Base-by-base conservation (phyloP, 2,329 filamentous ascomycete genomes). In the Fusarium pseudoanthophilum region DNA sequence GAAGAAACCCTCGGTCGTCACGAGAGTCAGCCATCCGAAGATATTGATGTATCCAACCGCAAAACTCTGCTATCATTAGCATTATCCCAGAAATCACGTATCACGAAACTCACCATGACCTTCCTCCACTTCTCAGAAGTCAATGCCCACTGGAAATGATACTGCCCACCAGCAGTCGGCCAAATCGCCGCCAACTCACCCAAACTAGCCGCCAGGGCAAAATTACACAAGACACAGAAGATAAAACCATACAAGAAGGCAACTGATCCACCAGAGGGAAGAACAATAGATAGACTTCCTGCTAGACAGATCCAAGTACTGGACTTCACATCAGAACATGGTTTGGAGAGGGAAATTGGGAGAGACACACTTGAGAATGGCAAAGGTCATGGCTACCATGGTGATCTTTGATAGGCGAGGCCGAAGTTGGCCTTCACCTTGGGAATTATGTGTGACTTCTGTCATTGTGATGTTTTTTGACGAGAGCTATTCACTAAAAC, bases 161-260 rank as follows among this genome's bases (percentile, higher is more conserved):
- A 86, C 51, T 86, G 84, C 1, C 85, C 84, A 13, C 84, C 84
- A 0, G 84, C 83, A 0, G 84, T 86, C 0, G 84, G 85, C 83
- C 84, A 86, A 48, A 85, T 82, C 5, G 83, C 81, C 0, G 82
- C 80, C 6, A 86, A 73, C 64, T 86, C 84, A 4, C 82, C 85
- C 9, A 86, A 74, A 32, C 83, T 85, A 0, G 83, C 80, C 0
- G 81, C 82, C 2, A 86, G 77, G 11, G 81, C 81, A 14, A 86
- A 78, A 65, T 84, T 85, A 74, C 84, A 85, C 9, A 85, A 37
- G 14, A 85, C 83, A 66, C 83, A 85, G 72, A 86, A 84, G 55
- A 85, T 77, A 67, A 86, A 85, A 7, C 84, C 84, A 67, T 85
- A 86, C 0, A 85, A 56, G 46, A 85, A 82, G 0, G 83, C 79